phyloP scores from a whole-genome alignment of 169 alveolate species.

The Babesia caballi region DNA sequence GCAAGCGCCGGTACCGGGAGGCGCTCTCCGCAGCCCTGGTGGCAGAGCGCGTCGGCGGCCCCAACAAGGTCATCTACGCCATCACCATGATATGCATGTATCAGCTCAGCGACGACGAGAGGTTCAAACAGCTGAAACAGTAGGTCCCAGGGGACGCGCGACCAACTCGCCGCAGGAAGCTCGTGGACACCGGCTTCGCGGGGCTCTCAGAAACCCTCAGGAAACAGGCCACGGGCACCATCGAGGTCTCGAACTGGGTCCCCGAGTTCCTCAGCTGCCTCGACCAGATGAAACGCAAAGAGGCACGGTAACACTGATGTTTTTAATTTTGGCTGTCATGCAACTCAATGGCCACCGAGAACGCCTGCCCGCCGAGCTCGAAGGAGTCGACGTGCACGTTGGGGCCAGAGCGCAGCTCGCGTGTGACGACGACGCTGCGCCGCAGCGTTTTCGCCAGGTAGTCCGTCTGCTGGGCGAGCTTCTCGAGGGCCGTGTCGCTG shows the following conservation, averaged over 20 bases:
- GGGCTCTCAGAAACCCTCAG: constrained; percentile 35
- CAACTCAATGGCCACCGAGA: constrained; percentile 27
- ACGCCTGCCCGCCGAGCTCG: constrained; percentile 6
- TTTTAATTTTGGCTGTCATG: neutral
- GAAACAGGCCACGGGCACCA: constrained; percentile 51
- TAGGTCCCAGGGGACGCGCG: neutral
- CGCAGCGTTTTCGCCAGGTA: constrained; percentile 27
- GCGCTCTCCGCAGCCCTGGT: constrained; percentile 53
- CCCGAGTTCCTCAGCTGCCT: constrained; percentile 60
- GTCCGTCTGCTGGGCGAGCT: constrained; percentile 26
- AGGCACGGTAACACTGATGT: neutral
- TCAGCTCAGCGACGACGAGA: constrained; percentile 45
- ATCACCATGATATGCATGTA: constrained; percentile 55
- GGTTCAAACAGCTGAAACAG: constrained; percentile 45
- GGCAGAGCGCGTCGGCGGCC: constrained; percentile 13
- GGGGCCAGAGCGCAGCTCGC: neutral
- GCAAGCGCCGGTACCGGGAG: constrained; percentile 23
- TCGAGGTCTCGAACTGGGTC: constrained; percentile 46
- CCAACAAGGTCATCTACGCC: constrained; percentile 21
- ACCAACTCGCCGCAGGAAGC: neutral
- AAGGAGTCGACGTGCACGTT: constrained; percentile 19
- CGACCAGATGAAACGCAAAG: constrained; percentile 19
- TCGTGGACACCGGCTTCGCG: constrained; percentile 16
- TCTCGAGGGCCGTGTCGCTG: constrained; percentile 2
- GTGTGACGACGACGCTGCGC: constrained; percentile 16